phyloP scores from a whole-genome alignment of 2,329 filamentous ascomycete species.

The Claviceps sorghi region DNA sequence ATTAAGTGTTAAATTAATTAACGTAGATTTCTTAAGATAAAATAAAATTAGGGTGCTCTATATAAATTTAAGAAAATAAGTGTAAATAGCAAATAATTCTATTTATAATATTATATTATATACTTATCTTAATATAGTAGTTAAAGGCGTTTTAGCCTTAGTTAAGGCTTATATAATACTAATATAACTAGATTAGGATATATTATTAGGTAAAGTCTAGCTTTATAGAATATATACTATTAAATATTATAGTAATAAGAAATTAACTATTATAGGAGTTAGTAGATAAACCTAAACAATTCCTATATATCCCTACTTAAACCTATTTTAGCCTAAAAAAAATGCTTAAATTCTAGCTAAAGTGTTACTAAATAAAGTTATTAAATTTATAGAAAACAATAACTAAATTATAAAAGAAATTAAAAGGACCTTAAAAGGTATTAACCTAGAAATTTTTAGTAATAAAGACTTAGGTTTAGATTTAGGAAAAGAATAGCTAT shows the following conservation, averaged over 20 bases:
- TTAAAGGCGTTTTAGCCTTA: neutral
- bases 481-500: neutral
- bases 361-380: neutral
- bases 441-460: too few relatives aligned
- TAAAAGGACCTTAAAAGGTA: neutral
- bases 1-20: too few relatives aligned
- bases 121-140: neutral
- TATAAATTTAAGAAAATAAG: neutral
- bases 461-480: too few relatives aligned
- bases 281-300: neutral
- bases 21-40: too few relatives aligned
- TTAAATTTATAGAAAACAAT: neutral
- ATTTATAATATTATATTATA: neutral
- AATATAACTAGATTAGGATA: neutral
- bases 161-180: neutral
- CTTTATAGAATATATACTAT: neutral
- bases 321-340: neutral
- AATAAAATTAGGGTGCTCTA: too few relatives aligned
- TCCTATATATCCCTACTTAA: neutral
- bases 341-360: too few relatives aligned
- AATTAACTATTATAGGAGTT: neutral
- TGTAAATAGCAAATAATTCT: neutral
- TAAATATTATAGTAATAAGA: neutral
- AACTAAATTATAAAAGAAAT: neutral
- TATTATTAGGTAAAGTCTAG: neutral